Base-by-base conservation (phyloP, 805 yeast species). In the Yamadazyma insecticola region DNA sequence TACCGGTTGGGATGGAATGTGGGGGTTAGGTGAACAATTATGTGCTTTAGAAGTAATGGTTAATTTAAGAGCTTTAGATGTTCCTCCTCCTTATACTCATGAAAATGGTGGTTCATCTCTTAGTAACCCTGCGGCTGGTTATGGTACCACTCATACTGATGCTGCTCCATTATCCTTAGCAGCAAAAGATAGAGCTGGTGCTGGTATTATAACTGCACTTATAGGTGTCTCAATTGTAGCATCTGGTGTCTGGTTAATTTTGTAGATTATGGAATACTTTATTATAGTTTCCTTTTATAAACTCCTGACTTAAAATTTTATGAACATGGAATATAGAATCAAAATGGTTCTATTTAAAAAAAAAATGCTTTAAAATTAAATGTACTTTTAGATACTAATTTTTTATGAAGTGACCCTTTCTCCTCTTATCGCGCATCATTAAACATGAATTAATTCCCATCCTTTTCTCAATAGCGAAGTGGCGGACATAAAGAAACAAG, bases 11-110 rank as follows among this genome's bases (percentile, higher is more conserved):
- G 92, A 83, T 53, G 78, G 73, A 1, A 39, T 46, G 24, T 83
- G 72, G 48, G 92, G 94, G 16, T 59, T 84, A 16, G 92, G 92
- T 43, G 94, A 83, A 56, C 87, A 83, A 56, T 77, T 83, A 76
- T 60, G 71, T 30, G 85, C 92, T 0, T 61, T 81, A 37, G 92
- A 83, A 51, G 70, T 69, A 2, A 70, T 83, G 26, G 74, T 70
- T 41, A 68, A 63, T 31, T 48, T 76, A 27, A 43, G 46, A 36
- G 64, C 68, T 12, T 51, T 50, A 22, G 47, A 64, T 4, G 56
- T 67, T 27, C 69, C 72, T 3, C 69, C 74, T 21, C 96, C 96
- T 1, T 74, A 68, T 40, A 76, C 88, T 1, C 67, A 74, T 12
- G 33, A 50, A 1, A 63, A 64, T 26, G 95, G 95, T 28, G 96